These are phyloP conservation scores for Colletotrichum sp. DNA, from an alignment of 2,329 filamentous ascomycete genomes.

Conservation along the genomic window DNA sequence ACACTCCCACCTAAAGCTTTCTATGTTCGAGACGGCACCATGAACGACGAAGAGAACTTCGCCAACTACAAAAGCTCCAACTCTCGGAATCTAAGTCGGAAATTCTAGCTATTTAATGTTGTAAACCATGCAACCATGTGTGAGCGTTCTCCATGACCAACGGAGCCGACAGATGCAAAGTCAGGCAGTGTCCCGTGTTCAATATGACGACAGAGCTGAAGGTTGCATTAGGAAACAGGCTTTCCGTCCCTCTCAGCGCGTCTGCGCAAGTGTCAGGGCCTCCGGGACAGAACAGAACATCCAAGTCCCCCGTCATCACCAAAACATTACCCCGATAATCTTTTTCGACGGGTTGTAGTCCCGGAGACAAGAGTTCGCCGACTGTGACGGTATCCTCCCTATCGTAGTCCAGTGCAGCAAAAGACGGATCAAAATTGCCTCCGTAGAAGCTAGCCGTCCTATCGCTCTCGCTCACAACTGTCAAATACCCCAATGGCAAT, in stretches of 20 bases:
- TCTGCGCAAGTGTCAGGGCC: not conserved
- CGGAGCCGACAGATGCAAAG: not conserved
- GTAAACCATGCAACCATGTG: not conserved
- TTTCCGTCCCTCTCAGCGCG: not conserved
- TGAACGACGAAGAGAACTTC: rapidly evolving
- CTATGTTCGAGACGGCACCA: not conserved
- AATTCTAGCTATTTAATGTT: not conserved
- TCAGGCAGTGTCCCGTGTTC: not conserved
- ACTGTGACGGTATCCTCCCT: not conserved
- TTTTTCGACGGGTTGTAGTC: not conserved
- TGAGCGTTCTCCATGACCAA: not conserved
- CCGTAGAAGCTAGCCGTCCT: not conserved
- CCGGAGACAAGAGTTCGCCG: not conserved
- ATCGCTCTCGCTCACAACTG: not conserved
- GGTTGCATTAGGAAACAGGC: not conserved
- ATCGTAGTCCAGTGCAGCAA: not conserved
- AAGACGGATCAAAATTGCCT: not conserved
- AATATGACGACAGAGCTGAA: not conserved
- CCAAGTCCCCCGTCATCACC: not conserved
- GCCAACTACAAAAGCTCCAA: not conserved
- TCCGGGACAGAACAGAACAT: not conserved
- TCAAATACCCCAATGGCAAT: not conserved
- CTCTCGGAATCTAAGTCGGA: not conserved
- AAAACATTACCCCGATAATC: not conserved
- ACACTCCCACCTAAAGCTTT: rapidly evolving